A percentile compares a stretch with the other conserved stretches of the same genome.
These are phyloP conservation scores for Cicer pinnatifidum DNA, from an alignment of 306 rosid species.

Conservation along the genomic window DNA sequence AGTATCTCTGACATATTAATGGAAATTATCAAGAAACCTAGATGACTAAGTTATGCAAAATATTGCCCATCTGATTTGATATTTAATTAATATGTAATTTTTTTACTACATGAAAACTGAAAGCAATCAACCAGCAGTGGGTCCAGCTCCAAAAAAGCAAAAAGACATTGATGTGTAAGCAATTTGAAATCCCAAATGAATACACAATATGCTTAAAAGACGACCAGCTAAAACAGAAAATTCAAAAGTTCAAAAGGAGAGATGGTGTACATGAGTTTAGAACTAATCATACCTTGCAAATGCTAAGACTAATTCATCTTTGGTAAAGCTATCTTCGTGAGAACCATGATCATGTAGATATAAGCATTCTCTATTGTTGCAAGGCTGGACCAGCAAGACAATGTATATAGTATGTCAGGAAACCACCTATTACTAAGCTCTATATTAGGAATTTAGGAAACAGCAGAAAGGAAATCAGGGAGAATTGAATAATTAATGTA, in stretches of 20 bases:
- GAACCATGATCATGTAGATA: slow-evolving; percentile 62
- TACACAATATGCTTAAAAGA: slow-evolving; percentile 7
- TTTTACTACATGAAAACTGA: slow-evolving; percentile 31
- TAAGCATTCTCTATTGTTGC: slow-evolving; percentile 62
- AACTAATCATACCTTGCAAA: slow-evolving; percentile 56
- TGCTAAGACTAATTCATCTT: slow-evolving; percentile 59
- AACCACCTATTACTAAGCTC: slow-evolving; percentile 24
- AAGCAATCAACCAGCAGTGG: slow-evolving; percentile 27
- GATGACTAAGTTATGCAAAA: slow-evolving; percentile 13
- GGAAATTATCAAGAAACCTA: slow-evolving; percentile 7
- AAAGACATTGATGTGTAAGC: slow-evolving; percentile 12
- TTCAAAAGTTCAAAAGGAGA: slow-evolving; percentile 4
- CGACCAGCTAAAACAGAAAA: not conserved
- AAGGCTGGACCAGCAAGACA: slow-evolving; percentile 54
- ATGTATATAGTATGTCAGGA: slow-evolving; percentile 29
- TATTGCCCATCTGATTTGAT: slow-evolving; percentile 20
- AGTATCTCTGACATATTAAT: slow-evolving; percentile 24
- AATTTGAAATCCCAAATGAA: slow-evolving; percentile 23
- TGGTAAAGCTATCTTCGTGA: slow-evolving; percentile 62
- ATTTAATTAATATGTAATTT: slow-evolving; percentile 34
- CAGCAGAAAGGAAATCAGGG: slow-evolving; percentile 7
- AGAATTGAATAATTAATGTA: slow-evolving; percentile 7
- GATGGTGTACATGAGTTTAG: slow-evolving; percentile 1
- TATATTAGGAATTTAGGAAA: slow-evolving; percentile 35
- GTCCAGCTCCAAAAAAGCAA: slow-evolving; percentile 32